Evolutionary conservation across 495 filamentous ascomycete species (phyloP), one percentile per base, ranked within the genome.

Genomic region (Xylaria nigripes): DNA sequence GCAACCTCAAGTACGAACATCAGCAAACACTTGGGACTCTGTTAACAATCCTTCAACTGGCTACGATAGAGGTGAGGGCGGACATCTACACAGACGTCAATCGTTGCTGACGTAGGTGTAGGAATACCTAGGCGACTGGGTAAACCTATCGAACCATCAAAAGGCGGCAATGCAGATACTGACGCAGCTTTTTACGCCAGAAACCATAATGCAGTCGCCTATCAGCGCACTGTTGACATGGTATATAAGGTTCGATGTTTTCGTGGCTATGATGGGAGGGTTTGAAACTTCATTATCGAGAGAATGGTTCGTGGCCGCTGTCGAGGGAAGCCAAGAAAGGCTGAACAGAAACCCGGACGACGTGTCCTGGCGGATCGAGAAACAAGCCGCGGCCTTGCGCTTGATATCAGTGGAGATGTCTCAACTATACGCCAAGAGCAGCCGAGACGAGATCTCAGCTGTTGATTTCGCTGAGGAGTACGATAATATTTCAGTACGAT

Each of bases 51-150:
- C 73, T 98, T 38, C 90, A 96, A 57, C 81, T 97, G 38, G 91
- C 90, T 42, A 91, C 85, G 7, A 90, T 96, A 55, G 93, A 98
- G 82, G 92, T 96, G 77, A 66, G 73, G 19, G 18, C 3, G 2
- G 34, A 16, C 16, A 24, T 38, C 18, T 18, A 27, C n/a, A 32
- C 40, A n/a, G 18, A 32, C 27, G 23, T 27, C 44, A 41, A 42
- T 24, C 16, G 9, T 52, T 59, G 61, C 76, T 58, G 70, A 70
- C 45, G 10, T 40, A 45, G 6, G 43, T 59, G 22, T 62, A 97
- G 92, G 93, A 96, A 71, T 93, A 87, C 61, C 78, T 96, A 51
- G 93, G 93, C 8, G 93, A 98, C 63, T 96, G 88, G 88, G 80
- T 89, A 48, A 96, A 92, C 61, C 75, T 96, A 41, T 81, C 92